Base-by-base conservation (phyloP, 1,139 yeast genomes). In the Geotrichum candidum region DNA sequence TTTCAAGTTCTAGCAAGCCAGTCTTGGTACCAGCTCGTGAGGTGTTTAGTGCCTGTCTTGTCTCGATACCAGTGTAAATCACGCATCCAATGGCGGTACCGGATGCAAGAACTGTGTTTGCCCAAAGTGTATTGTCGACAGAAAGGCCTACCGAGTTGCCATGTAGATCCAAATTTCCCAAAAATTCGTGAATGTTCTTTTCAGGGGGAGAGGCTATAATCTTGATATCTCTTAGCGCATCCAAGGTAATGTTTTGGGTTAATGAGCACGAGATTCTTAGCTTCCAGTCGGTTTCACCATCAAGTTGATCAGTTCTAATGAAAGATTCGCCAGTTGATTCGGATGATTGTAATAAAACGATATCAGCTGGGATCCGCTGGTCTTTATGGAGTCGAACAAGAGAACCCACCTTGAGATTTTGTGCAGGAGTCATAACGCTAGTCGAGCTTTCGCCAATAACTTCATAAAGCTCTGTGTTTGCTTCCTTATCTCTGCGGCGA, bases 231-330 rank as follows among this genome's bases (percentile, higher is more conserved):
- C 77, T 76, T 35, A 79, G 73, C 31, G 81, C 68, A 56, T 82
- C 82, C 51, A 77, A 78, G 38, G 77, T 75, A 57, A 84, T 69
- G 22, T 73, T 69, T 74, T 94, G 98, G 0, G 97, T 90, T 35
- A 85, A 72, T 11, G 85, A 82, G 60, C 85, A 82, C 0, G 97
- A 95, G 46, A 89, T 78, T 68, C 97, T 79, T 62, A 95, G 79
- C 73, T 95, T 95, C 99, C 99, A 95, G 76, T 95, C 99, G 10
- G 99, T 95, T 74, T 95, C 99, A 69, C 99, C 99, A 74, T 95
- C 99, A 60, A 95, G 79, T 74, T 95, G 99, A 77, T 95, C 99
- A 0, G 99, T 95, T 70, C 96, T 88, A 66, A 95, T 89, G 70
- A 95, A 95, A 0, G 94, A 84, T 73, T 95, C 99, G 6, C 98